These are phyloP conservation scores for Remersonia thermophila DNA, from an alignment of 2,329 filamentous ascomycete genomes.

Conservation along the genomic window DNA sequence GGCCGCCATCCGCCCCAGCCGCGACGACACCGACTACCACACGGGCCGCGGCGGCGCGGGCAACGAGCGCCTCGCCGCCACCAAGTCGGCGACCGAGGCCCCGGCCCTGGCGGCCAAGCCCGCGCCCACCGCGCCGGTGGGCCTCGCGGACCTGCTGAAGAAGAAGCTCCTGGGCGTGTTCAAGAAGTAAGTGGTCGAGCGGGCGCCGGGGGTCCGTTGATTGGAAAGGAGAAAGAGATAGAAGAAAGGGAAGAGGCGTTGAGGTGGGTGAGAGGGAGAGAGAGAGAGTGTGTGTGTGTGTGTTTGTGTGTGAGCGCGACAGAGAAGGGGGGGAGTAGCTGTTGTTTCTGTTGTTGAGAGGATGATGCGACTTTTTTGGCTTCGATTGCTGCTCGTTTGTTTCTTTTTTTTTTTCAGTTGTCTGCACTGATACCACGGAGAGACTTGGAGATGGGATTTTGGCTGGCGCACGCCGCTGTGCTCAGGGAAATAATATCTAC, in stretches of 20 bases:
- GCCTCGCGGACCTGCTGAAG: conserved; percentile 47
- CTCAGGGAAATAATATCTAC: too few relatives aligned
- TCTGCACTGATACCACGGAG: conserved; percentile 10
- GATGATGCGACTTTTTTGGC: not conserved
- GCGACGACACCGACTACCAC: conserved; percentile 42
- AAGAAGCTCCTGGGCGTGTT: conserved; percentile 34
- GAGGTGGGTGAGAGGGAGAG: too few relatives aligned
- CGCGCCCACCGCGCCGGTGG: conserved; percentile 12
- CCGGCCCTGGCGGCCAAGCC: conserved; percentile 20
- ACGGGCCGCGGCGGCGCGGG: conserved; percentile 48
- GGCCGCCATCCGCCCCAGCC: conserved; percentile 35
- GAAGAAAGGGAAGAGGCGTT: not conserved
- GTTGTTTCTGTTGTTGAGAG: not conserved
- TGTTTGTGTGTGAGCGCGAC: too few relatives aligned
- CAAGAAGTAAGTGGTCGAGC: conserved; percentile 12
- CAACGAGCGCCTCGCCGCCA: conserved; percentile 34
- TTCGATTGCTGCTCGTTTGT: conserved; percentile 1
- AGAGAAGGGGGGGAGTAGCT: too few relatives aligned
- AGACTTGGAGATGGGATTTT: not conserved
- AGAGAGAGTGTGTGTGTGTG: too few relatives aligned
- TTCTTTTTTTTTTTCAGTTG: conserved; percentile 2
- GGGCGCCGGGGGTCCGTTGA: not conserved
- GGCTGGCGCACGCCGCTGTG: too few relatives aligned
- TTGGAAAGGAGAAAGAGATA: not conserved
- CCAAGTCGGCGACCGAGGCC: conserved; percentile 12